A percentile compares a stretch with the other conserved stretches of the same genome.
phyloP scores from a whole-genome alignment of 31 red algal genomes.

The Porphyra umbilicalis region DNA sequence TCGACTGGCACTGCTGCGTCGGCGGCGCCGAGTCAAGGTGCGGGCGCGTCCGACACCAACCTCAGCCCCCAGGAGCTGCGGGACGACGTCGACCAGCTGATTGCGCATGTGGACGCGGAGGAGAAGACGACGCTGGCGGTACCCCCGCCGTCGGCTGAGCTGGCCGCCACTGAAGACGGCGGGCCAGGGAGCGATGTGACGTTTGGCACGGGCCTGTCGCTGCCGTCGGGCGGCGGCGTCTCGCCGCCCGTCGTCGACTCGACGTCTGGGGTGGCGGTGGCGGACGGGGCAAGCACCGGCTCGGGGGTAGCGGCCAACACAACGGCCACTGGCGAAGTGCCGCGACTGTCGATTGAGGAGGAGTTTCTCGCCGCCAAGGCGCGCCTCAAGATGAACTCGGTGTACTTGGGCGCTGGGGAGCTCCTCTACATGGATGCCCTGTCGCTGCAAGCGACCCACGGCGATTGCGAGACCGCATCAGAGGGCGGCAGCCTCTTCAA shows the following conservation, averaged over 20 bases:
- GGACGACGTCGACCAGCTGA: constrained; percentile 68
- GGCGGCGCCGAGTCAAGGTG: neutral
- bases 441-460: constrained; percentile 52
- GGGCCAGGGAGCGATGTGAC: neutral
- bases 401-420: constrained; percentile 40
- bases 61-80: constrained; percentile 48
- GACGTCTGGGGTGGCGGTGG: neutral
- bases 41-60: constrained; percentile 9
- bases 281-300: constrained; percentile 11
- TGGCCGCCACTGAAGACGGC: neutral
- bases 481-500: constrained; percentile 45
- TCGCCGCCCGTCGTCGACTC: neutral
- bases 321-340: neutral
- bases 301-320: constrained; percentile 2
- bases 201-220: neutral
- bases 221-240: neutral
- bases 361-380: constrained; percentile 30
- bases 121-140: constrained; percentile 1
- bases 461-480: constrained; percentile 50
- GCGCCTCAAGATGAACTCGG: constrained; percentile 14
- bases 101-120: constrained; percentile 61
- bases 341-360: constrained; percentile 41
- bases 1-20: neutral
- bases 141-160: neutral
- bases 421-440: constrained; percentile 47